Evolutionary conservation across 441 rosid genomes (phyloP).

Genomic region (Adansonia grandidieri): DNA sequence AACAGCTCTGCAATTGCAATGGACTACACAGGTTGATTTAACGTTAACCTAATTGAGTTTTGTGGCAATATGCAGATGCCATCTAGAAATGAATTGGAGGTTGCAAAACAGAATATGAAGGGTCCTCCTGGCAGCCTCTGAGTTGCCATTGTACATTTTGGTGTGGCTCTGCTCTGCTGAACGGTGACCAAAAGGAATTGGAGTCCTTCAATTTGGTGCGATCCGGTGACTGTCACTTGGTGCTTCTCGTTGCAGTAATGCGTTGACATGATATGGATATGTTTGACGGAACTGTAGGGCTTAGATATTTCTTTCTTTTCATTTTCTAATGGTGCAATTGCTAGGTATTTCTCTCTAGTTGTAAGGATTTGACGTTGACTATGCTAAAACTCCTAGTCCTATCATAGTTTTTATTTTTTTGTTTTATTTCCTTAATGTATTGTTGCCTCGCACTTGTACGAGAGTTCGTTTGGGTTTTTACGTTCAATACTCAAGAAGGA

Average conservation of each 20-base stretch:
- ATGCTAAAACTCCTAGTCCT: not conserved
- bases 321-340: not conserved
- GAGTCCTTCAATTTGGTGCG: not conserved
- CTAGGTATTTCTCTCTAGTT: not conserved
- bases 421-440: not conserved
- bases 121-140: conserved; percentile 27
- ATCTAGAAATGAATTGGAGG: too few relatives aligned
- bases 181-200: too few relatives aligned
- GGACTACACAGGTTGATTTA: not conserved
- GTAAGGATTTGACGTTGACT: not conserved
- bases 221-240: not conserved
- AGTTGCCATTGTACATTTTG: not conserved
- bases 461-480: too few relatives aligned
- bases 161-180: too few relatives aligned
- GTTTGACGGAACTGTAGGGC: not conserved
- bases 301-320: not conserved
- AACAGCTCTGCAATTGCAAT: not conserved
- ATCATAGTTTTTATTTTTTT: not conserved
- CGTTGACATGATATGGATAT: conserved; percentile 37
- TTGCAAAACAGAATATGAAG: conserved; percentile 24
- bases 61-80: too few relatives aligned
- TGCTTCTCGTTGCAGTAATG: conserved; percentile 4
- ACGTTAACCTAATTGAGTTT: too few relatives aligned
- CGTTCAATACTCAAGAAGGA: too few relatives aligned
- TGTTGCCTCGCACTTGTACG: too few relatives aligned